Evolutionary conservation across 306 rosid genomes (phyloP).

Genomic region (Prunus davidiana): DNA sequence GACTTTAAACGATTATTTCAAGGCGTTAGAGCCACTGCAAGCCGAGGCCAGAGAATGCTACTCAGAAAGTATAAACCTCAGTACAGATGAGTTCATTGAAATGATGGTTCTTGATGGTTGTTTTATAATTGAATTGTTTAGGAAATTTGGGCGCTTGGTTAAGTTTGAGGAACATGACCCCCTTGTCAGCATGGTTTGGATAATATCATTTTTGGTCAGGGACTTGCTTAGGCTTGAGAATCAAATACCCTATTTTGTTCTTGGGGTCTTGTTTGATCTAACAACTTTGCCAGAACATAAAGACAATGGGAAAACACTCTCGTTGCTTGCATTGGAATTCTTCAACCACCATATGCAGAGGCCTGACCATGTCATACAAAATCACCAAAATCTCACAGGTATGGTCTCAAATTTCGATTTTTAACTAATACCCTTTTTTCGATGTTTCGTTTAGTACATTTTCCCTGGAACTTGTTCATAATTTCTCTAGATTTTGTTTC

Average conservation of each 20-base stretch:
- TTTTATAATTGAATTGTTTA: constrained; percentile 54
- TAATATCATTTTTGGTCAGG: constrained; percentile 39
- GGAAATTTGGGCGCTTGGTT: constrained; percentile 27
- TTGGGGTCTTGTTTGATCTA: constrained; percentile 34
- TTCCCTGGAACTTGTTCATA: too few species aligned
- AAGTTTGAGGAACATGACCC: constrained; percentile 44
- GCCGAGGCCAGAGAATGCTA: constrained; percentile 47
- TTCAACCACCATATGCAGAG: constrained; percentile 48
- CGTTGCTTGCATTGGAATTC: constrained; percentile 43
- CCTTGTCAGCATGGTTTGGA: constrained; percentile 44
- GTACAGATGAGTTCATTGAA: constrained; percentile 36
- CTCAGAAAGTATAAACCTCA: constrained; percentile 36
- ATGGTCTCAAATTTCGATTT: background rate
- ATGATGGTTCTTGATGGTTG: constrained; percentile 71
- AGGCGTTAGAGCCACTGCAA: constrained; percentile 34
- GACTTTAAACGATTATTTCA: constrained; percentile 14
- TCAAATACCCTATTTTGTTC: constrained; percentile 64
- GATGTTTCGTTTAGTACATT: too few species aligned
- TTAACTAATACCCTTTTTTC: too few species aligned
- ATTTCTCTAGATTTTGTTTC: too few species aligned
- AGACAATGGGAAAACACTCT: constrained; percentile 8
- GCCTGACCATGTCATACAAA: constrained; percentile 31
- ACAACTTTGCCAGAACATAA: constrained; percentile 15
- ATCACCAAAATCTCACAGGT: constrained; percentile 9
- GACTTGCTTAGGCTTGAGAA: constrained; percentile 74